Base-by-base conservation (phyloP, 768 basidiomycete species). In the Amyloporia xantha region DNA sequence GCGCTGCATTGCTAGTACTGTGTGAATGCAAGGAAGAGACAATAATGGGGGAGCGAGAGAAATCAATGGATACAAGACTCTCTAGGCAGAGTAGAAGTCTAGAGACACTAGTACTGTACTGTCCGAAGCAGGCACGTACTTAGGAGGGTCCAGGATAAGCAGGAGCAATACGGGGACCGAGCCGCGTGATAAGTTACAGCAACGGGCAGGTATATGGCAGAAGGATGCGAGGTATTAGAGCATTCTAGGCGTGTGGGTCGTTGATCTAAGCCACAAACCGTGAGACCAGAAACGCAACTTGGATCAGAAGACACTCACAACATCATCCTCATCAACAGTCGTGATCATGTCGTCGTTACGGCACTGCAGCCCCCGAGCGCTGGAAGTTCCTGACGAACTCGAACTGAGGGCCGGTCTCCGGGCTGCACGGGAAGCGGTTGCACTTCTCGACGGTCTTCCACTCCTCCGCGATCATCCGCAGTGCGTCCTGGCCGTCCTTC, bases 391-490 rank as follows among this genome's bases (percentile, higher is more conserved):
- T 73, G 19, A 89, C 86, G 59, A 80, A 89, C 57, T 88, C 82
- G 60, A 80, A 82, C 63, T 89, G 86, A 1, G 82, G 73, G 15
- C 86, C 86, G 2, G 86, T 89, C 68, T 89, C 86, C 13, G 86
- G 86, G 59, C 83, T 84, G 61, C 82, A 76, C 0, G 84, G 85
- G 65, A 80, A 88, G 7, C 83, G 73, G 40, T 73, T 78, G 70
- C 76, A 87, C 70, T 90, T 90, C 66, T 84, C 86, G 42, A 90
- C 86, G 2, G 71, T 76, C 59, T 78, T 75, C 86, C 86, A 90
- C 55, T 86, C 77, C 50, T 71, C 59, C 17, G 78, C 84, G 53
- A 88, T 82, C 42, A 83, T 75, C 12, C 67, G 62, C 28, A 88
- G 65, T 5, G 86, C 86, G 51, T 82, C 81, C 48, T 71, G 72